These are phyloP conservation scores for Penicillium samsonianum DNA, from an alignment of 495 filamentous ascomycete genomes.

Conservation along the genomic window DNA sequence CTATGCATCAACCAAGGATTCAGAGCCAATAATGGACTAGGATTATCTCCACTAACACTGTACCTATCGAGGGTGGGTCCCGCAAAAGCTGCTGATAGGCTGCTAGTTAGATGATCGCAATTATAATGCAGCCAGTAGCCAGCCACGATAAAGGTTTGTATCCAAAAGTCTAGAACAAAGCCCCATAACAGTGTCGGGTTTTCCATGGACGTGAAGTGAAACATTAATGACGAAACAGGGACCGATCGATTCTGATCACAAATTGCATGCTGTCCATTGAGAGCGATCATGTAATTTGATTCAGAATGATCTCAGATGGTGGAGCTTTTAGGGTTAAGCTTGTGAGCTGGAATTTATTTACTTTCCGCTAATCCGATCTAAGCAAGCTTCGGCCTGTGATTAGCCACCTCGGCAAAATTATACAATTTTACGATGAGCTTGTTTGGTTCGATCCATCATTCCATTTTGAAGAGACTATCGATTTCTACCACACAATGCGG, in stretches of 20 bases:
- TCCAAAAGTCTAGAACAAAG: background rate
- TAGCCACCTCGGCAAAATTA: background rate
- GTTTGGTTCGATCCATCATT: background rate
- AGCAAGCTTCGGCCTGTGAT: background rate
- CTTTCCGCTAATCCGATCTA: background rate
- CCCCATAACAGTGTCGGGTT: background rate
- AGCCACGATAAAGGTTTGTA: background rate
- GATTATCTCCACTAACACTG: background rate
- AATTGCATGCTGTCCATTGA: background rate
- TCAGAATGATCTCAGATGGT: background rate
- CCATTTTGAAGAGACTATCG: background rate
- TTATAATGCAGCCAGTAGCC: background rate
- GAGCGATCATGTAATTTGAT: background rate
- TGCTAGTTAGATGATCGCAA: conserved; percentile 1
- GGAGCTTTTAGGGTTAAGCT: background rate
- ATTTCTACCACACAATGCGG: background rate
- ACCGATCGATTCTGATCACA: background rate
- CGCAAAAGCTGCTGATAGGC: background rate
- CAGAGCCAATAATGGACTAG: background rate
- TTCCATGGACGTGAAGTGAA: background rate
- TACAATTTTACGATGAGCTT: background rate
- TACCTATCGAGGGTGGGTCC: background rate
- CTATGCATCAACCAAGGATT: background rate
- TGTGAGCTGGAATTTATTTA: background rate
- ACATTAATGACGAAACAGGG: background rate